Base-by-base conservation (phyloP, 2,329 filamentous ascomycete genomes). In the Colletotrichum magnum region DNA sequence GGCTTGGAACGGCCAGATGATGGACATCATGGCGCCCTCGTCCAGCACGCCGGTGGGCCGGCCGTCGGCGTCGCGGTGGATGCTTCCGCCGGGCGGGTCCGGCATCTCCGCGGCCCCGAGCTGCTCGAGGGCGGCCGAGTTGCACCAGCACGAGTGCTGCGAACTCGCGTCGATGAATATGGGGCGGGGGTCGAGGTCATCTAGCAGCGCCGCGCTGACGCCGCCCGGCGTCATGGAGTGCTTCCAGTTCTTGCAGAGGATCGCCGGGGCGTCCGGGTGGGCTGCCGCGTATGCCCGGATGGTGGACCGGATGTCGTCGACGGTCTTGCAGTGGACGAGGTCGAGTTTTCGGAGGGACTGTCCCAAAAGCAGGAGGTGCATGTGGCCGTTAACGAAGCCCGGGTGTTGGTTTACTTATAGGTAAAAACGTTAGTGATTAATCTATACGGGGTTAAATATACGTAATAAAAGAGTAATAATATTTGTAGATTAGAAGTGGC, bases 81-180 rank as follows among this genome's bases (percentile, higher is more conserved):
- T 84, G 1, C 75, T 79, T 0, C 83, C 83, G 6, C 83, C 82
- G 0, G 78, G 77, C 0, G 82, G 82, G 36, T 80, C 77, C n/a
- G 78, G 68, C 77, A 80, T 78, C 2, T 78, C 74, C 16, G 79
- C 76, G 13, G 82, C 73, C 2, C 76, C 78, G 71, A 85, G 78
- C 71, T 83, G 81, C 48, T 76, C 63, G 28, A 85, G 71, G 0
- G 82, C 83, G 3, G 82, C 77, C n/a, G 76, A 79, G 69, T 82
- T 84, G 71, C 82, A 85, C 83, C 83, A 85, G 7, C 77, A 77
- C 0, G 81, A 84, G 70, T 85, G 83, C 18, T 84, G 71, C 57
- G 83, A 81, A 54, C 81, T 82, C 0, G 80, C 77, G 61, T 84
- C 81, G 62, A 85, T 81, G 69, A 81, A 84, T 21, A 85, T 82